phyloP scores from a whole-genome alignment of 331 rosid genomes.

The Saraca asoca region DNA sequence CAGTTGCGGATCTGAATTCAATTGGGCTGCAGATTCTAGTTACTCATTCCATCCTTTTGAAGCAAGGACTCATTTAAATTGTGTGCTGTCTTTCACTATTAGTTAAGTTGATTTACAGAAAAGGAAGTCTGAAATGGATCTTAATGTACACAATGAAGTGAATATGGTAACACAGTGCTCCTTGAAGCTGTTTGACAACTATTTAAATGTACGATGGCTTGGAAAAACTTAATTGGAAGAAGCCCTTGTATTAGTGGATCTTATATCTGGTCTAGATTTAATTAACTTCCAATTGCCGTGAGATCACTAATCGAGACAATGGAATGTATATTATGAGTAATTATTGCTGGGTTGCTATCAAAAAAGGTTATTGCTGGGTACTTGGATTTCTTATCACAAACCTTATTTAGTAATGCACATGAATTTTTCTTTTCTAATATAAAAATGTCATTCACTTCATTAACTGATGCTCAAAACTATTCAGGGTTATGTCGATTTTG shows the following conservation, averaged over 20 bases:
- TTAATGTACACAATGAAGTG: background rate
- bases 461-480: conserved; percentile 37
- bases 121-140: background rate
- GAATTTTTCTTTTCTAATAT: conserved; percentile 30
- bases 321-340: conserved; percentile 8
- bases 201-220: conserved; percentile 1
- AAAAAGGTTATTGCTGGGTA: no score
- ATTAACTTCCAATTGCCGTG: background rate
- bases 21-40: background rate
- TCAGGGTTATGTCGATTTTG: conserved; percentile 89
- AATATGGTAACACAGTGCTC: background rate
- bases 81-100: conserved; percentile 4
- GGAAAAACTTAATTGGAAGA: conserved; percentile 21
- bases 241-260: conserved; percentile 1
- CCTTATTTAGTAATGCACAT: conserved; percentile 1
- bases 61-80: conserved; percentile 17
- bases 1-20: conserved; percentile 22
- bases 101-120: background rate
- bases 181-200: background rate
- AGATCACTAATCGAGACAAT: background rate
- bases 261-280: conserved; percentile 15
- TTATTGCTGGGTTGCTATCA: conserved; percentile 3
- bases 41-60: background rate
- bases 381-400: conserved; percentile 14
- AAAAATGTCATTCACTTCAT: conserved; percentile 23